Evolutionary conservation across 108 stramenopile genomes (phyloP), one percentile per base, ranked within the genome.

Genomic region (Poteriospumella lacustris): DNA sequence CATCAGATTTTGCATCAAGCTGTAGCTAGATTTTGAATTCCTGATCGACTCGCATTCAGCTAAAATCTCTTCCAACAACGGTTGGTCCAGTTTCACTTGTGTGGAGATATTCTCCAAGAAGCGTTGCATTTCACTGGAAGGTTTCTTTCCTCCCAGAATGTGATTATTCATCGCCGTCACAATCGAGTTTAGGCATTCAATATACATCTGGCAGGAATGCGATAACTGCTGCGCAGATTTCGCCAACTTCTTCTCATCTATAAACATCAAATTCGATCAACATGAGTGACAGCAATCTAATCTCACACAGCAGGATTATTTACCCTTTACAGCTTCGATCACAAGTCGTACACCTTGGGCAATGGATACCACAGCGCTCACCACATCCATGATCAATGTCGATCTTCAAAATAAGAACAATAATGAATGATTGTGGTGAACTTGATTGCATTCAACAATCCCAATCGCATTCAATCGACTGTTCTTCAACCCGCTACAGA

Each of bases 181-280:
- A 68, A 68, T 15, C 15, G 64, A 19, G 12, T 36, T 19, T 19
- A 68, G 19, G 24, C 64, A 68, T 19, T 68, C 64, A 19, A 19
- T 19, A 68, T 68, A 68, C 40, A 68, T 15, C 24, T 68, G 64
- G 36, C 64, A 68, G 24, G 64, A 36, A 39, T 68, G 64, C 64
- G 24, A 19, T 36, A 68, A 19, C 40, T 68, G 64, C 19, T 19
- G 64, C 15, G 64, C 64, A 19, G 34, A 15, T 36, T 19, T 36
- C 12, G 24, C 36, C 64, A 68, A 19, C 28, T 39, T 40, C 19
- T 12, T 19, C 64, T 68, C 64, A 19, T 19, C 64, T 68, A 40
- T 40, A 36, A 36, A 68, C 24, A 36, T 39, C 12, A 19, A n/a
- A n/a, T n/a, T n/a, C n/a, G n/a, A n/a, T n/a, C n/a, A n/a, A n/a